Conservation (phyloP, 2,329 filamentous ascomycete genomes). For the Ploettnerulaceae sp. region DNA sequence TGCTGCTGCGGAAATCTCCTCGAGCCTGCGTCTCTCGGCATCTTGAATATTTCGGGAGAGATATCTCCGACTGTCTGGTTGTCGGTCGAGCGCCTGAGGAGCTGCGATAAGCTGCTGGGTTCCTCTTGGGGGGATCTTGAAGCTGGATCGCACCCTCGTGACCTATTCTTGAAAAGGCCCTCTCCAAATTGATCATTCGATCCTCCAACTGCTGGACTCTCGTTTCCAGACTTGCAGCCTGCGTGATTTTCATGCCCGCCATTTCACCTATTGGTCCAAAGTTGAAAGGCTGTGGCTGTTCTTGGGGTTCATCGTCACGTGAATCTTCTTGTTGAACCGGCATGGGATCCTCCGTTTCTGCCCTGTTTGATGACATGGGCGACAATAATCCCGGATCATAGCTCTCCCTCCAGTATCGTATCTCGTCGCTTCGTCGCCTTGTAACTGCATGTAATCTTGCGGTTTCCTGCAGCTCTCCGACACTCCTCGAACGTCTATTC, state of each 20-base stretch:
- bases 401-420: conserved; percentile 59
- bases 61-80: conserved; percentile 27
- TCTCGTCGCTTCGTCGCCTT: conserved; percentile 57
- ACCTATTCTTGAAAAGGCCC: conserved; percentile 17
- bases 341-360: conserved; percentile 35
- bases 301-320: conserved; percentile 14
- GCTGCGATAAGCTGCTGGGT: conserved; percentile 15
- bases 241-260: conserved; percentile 53
- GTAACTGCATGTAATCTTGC: conserved; percentile 34
- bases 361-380: conserved; percentile 45
- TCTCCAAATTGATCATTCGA: conserved; percentile 49
- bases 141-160: conserved; percentile 18
- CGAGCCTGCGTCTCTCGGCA: conserved; percentile 16
- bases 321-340: conserved; percentile 28
- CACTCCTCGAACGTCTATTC: conserved; percentile 54
- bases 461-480: conserved; percentile 49
- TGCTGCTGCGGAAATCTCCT: conserved; percentile 11
- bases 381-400: conserved; percentile 49
- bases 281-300: conserved; percentile 47
- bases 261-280: conserved; percentile 47
- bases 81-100: conserved; percentile 19
- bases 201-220: conserved; percentile 49
- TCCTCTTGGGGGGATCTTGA: conserved; percentile 26
- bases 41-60: conserved; percentile 22
- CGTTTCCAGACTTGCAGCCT: conserved; percentile 49